Conservation (phyloP, 495 filamentous ascomycete genomes). For the Daldinia concentrica region DNA sequence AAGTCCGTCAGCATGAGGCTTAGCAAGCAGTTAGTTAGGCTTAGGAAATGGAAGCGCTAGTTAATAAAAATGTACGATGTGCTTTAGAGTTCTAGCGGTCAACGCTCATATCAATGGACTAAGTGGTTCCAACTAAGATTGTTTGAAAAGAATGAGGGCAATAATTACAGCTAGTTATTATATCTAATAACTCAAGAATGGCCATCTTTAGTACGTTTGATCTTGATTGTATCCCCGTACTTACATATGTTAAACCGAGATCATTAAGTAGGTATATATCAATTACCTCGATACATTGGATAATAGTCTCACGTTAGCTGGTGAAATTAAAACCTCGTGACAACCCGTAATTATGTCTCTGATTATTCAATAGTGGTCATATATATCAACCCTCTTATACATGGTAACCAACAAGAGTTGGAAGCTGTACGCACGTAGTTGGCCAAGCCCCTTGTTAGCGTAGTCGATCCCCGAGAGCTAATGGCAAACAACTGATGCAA, state of each 20-base stretch:
- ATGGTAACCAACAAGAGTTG: neutral
- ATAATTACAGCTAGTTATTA: neutral
- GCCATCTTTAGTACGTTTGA: neutral
- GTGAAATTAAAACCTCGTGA: neutral
- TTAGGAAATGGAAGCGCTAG: neutral
- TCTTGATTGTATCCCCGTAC: neutral
- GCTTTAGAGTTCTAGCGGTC: slow-evolving; percentile 34
- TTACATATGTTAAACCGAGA: neutral
- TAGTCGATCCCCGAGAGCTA: slow-evolving; percentile 23
- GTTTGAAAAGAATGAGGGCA: slow-evolving; percentile 16
- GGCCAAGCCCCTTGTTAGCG: slow-evolving; percentile 8
- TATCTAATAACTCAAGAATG: neutral
- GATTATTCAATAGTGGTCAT: neutral
- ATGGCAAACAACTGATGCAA: slow-evolving; percentile 28
- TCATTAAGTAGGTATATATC: neutral
- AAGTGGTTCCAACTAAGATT: slow-evolving; percentile 1
- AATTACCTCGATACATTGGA: neutral
- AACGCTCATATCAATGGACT: slow-evolving; percentile 17
- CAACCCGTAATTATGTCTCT: too few species aligned
- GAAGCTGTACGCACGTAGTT: slow-evolving; percentile 1
- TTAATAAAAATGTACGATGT: neutral
- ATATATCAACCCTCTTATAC: slow-evolving; percentile 2
- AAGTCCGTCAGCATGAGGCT: slow-evolving; percentile 1
- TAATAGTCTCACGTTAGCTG: neutral
- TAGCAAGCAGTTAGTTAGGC: neutral